These are phyloP conservation scores for Rhododendron mucronatum DNA, from an alignment of 148 eudicot genomes.

Conservation along the genomic window DNA sequence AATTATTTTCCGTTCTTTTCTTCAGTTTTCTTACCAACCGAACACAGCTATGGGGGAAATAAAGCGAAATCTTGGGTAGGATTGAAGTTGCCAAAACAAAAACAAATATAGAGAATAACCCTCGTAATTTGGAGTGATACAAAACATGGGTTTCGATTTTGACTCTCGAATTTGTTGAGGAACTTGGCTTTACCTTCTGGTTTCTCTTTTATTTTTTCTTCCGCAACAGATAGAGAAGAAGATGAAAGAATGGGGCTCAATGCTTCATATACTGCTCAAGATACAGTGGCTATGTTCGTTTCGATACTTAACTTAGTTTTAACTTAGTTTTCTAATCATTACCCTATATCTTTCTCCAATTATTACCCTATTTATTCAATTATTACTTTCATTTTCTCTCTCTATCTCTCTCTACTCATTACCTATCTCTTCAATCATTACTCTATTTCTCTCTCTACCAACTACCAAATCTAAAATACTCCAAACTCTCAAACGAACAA, in stretches of 20 bases:
- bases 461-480: too few relatives aligned
- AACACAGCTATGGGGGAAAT: not conserved
- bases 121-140: not conserved
- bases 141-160: not conserved
- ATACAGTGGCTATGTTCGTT: too few relatives aligned
- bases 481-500: too few relatives aligned
- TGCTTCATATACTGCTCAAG: too few relatives aligned
- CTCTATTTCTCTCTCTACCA: too few relatives aligned
- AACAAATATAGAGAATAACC: not conserved
- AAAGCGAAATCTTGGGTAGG: not conserved
- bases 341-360: too few relatives aligned
- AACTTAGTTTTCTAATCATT: too few relatives aligned
- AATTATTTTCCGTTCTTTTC: not conserved
- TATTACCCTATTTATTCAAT: too few relatives aligned
- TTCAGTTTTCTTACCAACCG: constrained; percentile 11
- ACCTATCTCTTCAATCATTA: too few relatives aligned
- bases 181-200: constrained; percentile 11
- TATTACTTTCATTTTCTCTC: too few relatives aligned
- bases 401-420: too few relatives aligned
- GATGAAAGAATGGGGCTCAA: not conserved
- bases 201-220: not conserved
- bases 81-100: not conserved
- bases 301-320: too few relatives aligned
- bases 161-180: not conserved
- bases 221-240: not conserved